These are phyloP conservation scores for Curvularia hawaiiensis DNA, from an alignment of 2,329 filamentous ascomycete species.

Conservation along the genomic window DNA sequence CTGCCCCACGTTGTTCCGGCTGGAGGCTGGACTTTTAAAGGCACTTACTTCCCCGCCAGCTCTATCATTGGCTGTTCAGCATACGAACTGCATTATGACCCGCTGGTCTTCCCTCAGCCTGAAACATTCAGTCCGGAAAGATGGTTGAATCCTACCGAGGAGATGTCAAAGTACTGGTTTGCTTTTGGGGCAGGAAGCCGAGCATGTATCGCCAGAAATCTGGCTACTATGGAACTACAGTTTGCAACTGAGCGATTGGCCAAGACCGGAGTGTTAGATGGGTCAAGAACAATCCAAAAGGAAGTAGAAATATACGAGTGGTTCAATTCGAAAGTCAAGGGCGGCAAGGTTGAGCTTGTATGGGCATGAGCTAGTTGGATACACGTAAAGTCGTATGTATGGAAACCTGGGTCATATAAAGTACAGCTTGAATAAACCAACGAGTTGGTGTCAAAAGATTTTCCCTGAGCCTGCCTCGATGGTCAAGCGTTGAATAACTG, in stretches of 20 bases:
- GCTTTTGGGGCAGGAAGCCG: conserved; percentile 41
- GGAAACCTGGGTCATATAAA: too few relatives aligned
- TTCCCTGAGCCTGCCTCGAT: neutral
- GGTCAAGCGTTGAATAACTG: neutral
- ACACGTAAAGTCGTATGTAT: neutral
- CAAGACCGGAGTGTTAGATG: conserved; percentile 51
- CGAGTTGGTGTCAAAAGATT: neutral
- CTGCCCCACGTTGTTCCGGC: conserved; percentile 37
- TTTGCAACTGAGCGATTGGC: conserved; percentile 50
- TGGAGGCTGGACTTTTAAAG: conserved; percentile 35
- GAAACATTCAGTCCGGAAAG: conserved; percentile 31
- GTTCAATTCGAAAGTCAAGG: conserved; percentile 61
- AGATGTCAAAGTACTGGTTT: conserved; percentile 43
- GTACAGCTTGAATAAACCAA: too few relatives aligned
- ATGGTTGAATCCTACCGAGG: conserved; percentile 40
- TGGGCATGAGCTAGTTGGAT: conserved; percentile 15
- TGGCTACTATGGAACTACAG: conserved; percentile 38
- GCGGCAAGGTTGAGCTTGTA: conserved; percentile 52
- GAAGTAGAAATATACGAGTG: conserved; percentile 60
- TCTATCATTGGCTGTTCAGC: conserved; percentile 37
- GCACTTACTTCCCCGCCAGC: conserved; percentile 29
- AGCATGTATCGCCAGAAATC: conserved; percentile 39
- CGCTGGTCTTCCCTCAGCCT: conserved; percentile 25
- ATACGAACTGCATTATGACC: conserved; percentile 36
- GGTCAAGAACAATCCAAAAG: conserved; percentile 49